Conservation (phyloP, 345 rosid genomes). For the Populus pruinosa region DNA sequence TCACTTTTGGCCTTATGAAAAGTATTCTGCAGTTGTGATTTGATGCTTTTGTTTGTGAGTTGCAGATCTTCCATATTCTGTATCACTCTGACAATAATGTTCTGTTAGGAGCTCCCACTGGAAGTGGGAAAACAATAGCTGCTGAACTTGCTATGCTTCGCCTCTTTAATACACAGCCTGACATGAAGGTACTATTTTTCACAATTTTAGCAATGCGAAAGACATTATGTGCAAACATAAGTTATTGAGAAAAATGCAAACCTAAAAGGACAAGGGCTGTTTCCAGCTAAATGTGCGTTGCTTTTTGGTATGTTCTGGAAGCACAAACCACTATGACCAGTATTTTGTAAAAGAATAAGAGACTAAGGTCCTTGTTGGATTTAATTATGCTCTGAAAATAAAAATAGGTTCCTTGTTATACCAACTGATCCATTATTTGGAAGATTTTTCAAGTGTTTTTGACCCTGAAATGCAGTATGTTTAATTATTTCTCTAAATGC, state of each 20-base stretch:
- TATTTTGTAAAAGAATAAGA: not conserved
- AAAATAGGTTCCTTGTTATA: not conserved
- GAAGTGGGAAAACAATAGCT: conserved; percentile 97
- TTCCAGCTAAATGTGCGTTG: not conserved
- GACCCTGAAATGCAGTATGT: not conserved
- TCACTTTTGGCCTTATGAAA: not conserved
- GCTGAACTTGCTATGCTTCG: conserved; percentile 98
- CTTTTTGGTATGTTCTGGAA: not conserved
- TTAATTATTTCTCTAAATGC: conserved; percentile 18
- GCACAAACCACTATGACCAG: not conserved
- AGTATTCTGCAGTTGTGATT: not conserved
- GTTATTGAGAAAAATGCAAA: no score
- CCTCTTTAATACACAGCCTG: conserved; percentile 89
- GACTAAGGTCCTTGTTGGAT: not conserved
- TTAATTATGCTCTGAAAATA: not conserved
- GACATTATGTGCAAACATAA: no score
- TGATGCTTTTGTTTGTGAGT: conserved; percentile 24
- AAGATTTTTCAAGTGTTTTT: conserved; percentile 1
- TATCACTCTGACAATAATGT: conserved; percentile 91
- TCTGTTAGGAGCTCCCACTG: conserved; percentile 96
- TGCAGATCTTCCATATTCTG: conserved; percentile 83
- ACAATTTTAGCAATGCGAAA: no score
- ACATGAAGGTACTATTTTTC: conserved; percentile 66
- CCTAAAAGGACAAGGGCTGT: no score
- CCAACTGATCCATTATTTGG: not conserved